Base-by-base conservation (phyloP, 2,329 filamentous ascomycete genomes). In the Atkinsonella texensis region DNA sequence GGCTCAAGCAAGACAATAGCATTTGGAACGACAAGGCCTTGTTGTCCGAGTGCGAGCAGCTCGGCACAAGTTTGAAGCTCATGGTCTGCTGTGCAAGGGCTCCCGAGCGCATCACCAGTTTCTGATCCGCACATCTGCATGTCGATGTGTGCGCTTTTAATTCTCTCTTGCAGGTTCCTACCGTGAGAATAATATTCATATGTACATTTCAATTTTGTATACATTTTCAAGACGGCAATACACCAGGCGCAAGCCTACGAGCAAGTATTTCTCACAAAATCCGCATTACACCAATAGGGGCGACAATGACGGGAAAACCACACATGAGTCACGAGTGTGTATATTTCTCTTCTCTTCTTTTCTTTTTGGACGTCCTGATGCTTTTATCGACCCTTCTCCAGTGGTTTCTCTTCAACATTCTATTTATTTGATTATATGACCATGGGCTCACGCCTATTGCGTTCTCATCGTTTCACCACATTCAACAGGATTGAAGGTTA, bases 71-170 rank as follows among this genome's bases (percentile, higher is more conserved):
- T 56, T 84, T 97, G 66, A 89, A 91, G 66, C 75, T 97, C 60
- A 81, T 94, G 66, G 90, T 97, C 53, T 94, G 89, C 59, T 89
- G 95, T 64, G 90, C 89, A 15, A 85, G 91, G 62, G 88, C 91
- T 54, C 89, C 89, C 6, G 74, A 79, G 46, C 68, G 75, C 17
- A 67, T 74, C 47, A 72, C 71, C 28, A 78, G 73, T 58, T 69
- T 78, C 51, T 79, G 59, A 59, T 38, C 39, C 11, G 9, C 18
- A 32, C 18, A 12, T 8, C 28, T 23, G 17, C 38, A 20, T 23
- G 7, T 20, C 12, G n/a, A 10, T 20, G 28, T 18, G 12, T 17
- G 38, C 12, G 20, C 15, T 23, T 20, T 18, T 13, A 17, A 20
- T 41, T 42, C 28, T 12, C 15, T 43, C 15, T 33, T n/a, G n/a